Conservation (phyloP, 2,329 filamentous ascomycete genomes). For the Claviceps capensis region DNA sequence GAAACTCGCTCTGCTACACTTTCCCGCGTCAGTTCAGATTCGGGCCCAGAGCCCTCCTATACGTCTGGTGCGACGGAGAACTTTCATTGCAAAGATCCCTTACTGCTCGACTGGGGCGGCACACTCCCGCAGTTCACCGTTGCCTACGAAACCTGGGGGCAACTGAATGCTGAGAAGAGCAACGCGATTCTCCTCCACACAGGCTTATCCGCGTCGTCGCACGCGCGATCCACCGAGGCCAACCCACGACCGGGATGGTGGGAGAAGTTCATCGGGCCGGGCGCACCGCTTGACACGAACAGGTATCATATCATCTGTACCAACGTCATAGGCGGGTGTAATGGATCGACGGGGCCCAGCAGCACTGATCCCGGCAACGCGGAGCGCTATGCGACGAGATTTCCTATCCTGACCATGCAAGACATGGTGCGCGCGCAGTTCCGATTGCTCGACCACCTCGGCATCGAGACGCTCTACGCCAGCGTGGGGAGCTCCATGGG, state of each 20-base stretch:
- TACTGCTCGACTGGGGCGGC: slow-evolving; percentile 89
- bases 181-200: slow-evolving; percentile 92
- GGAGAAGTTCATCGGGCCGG: slow-evolving; percentile 95
- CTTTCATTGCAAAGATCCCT: slow-evolving; percentile 59
- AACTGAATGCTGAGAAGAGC: slow-evolving; percentile 61
- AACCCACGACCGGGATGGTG: slow-evolving; percentile 94
- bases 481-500: slow-evolving; percentile 97
- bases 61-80: slow-evolving; percentile 73
- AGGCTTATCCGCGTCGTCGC: slow-evolving; percentile 89
- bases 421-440: slow-evolving; percentile 98
- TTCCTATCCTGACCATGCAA: slow-evolving; percentile 88
- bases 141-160: slow-evolving; percentile 88
- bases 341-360: slow-evolving; percentile 83
- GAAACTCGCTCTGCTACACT: slow-evolving; percentile 68
- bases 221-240: slow-evolving; percentile 77
- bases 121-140: slow-evolving; percentile 79
- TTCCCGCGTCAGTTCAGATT: slow-evolving; percentile 36
- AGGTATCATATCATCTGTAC: slow-evolving; percentile 93
- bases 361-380: slow-evolving; percentile 82
- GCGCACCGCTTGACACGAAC: slow-evolving; percentile 71
- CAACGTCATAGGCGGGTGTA: slow-evolving; percentile 92
- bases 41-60: slow-evolving; percentile 86
- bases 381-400: slow-evolving; percentile 80
- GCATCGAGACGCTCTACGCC: slow-evolving; percentile 68
- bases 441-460: slow-evolving; percentile 65